Evolutionary conservation across 306 rosid species (phyloP).

Genomic region (Cucumis melo): DNA sequence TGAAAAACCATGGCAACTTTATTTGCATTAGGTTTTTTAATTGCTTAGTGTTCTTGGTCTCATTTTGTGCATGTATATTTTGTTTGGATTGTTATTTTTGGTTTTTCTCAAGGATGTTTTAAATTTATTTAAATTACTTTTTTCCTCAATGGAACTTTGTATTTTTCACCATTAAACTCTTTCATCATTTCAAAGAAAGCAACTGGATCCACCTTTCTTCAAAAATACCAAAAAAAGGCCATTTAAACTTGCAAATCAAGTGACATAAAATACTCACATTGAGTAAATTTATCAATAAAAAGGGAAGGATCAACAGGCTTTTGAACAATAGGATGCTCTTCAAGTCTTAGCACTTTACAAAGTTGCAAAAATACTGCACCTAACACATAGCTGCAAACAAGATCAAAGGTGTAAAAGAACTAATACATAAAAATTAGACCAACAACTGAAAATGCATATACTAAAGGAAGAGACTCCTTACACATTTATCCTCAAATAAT

Average conservation of each 20-base stretch:
- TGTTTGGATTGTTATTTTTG: too few relatives aligned
- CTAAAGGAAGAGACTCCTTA: slow-evolving; percentile 21
- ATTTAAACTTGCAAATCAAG: not conserved
- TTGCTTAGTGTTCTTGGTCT: too few relatives aligned
- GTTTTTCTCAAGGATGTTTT: too few relatives aligned
- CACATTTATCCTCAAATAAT: slow-evolving; percentile 50
- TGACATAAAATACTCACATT: slow-evolving; percentile 30
- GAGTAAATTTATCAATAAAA: slow-evolving; percentile 47
- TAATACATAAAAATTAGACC: not conserved
- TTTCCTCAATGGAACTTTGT: not conserved
- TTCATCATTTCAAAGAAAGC: not conserved
- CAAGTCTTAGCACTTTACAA: slow-evolving; percentile 52
- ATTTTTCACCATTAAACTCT: not conserved
- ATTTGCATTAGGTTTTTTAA: too few relatives aligned
- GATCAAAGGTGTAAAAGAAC: slow-evolving; percentile 1
- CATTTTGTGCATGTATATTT: too few relatives aligned
- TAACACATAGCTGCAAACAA: slow-evolving; percentile 49
- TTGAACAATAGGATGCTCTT: slow-evolving; percentile 51
- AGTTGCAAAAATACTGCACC: slow-evolving; percentile 81
- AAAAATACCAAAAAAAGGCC: not conserved
- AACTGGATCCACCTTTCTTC: not conserved
- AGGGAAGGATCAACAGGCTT: slow-evolving; percentile 79
- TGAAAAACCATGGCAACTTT: not conserved
- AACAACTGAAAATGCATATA: not conserved
- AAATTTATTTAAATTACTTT: too few relatives aligned